These are phyloP conservation scores for Fusarium buharicum DNA, from an alignment of 2,329 filamentous ascomycete genomes.

Conservation along the genomic window DNA sequence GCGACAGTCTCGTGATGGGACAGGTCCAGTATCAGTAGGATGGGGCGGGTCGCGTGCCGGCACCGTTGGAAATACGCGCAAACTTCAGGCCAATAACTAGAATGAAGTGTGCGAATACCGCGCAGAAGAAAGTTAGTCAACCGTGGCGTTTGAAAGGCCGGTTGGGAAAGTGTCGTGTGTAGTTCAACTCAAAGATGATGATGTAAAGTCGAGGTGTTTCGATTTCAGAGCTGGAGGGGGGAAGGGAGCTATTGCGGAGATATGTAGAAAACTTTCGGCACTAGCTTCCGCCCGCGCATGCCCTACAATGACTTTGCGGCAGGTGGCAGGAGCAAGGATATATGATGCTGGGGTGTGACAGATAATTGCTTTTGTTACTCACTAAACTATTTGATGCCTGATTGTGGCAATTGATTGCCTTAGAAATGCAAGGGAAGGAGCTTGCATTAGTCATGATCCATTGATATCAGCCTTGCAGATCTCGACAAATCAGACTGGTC, in stretches of 20 bases:
- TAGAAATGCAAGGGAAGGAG: constrained; percentile 1
- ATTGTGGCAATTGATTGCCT: constrained; percentile 27
- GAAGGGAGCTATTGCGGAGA: constrained; percentile 32
- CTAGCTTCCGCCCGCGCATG: constrained; percentile 32
- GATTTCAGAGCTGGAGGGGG: constrained; percentile 23
- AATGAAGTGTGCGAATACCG: neutral
- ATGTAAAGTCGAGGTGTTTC: constrained; percentile 38
- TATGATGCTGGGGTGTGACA: no score
- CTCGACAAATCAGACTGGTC: neutral
- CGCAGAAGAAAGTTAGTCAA: neutral
- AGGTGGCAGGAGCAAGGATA: constrained; percentile 34
- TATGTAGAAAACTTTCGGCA: constrained; percentile 37
- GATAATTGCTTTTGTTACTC: constrained; percentile 2
- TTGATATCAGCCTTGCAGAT: constrained; percentile 23
- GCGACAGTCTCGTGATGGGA: constrained; percentile 20
- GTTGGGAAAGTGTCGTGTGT: neutral
- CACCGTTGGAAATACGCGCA: constrained; percentile 11
- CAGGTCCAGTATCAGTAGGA: constrained; percentile 22
- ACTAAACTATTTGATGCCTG: constrained; percentile 22
- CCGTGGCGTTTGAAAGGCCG: neutral
- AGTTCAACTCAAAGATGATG: constrained; percentile 30
- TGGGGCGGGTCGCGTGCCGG: constrained; percentile 31
- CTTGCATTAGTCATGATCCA: constrained; percentile 4
- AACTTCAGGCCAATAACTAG: constrained; percentile 4
- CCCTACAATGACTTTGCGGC: constrained; percentile 34